Conservation (phyloP, 2,329 filamentous ascomycete species). For the Pestalotiopsis sp. region DNA sequence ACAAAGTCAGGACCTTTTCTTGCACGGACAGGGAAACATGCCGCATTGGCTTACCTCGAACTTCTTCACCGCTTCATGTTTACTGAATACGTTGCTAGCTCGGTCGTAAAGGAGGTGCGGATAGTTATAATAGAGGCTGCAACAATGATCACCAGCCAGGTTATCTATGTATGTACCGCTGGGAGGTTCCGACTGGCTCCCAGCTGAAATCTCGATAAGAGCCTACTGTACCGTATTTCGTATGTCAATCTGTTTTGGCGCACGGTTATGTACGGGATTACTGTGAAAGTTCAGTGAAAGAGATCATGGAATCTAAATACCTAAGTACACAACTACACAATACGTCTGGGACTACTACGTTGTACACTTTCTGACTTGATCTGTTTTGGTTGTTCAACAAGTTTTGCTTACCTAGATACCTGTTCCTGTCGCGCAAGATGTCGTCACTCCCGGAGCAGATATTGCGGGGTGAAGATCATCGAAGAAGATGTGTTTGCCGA, state of each 20-base stretch:
- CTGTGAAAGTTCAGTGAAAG: not conserved
- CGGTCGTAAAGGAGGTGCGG: not conserved
- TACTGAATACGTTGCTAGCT: not conserved
- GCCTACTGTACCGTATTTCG: not conserved
- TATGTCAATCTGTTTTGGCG: not conserved
- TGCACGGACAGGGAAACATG: not conserved
- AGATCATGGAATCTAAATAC: not conserved
- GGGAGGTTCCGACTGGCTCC: not conserved
- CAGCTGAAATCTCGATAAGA: not conserved
- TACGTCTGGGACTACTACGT: not conserved
- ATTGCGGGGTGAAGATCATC: not conserved
- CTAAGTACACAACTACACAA: not conserved
- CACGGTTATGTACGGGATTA: not conserved
- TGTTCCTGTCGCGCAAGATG: slow-evolving; percentile 8
- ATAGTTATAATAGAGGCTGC: not conserved
- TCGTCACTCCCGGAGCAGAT: slow-evolving; percentile 11
- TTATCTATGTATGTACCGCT: not conserved
- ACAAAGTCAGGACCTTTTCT: slow-evolving; percentile 6
- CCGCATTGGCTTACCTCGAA: not conserved
- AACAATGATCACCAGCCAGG: not conserved
- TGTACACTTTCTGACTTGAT: not conserved
- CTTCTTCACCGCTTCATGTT: slow-evolving; percentile 1
- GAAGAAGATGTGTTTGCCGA: not conserved
- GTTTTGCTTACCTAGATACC: not conserved
- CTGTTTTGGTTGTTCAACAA: not conserved